These are phyloP conservation scores for Epicoccum nigrum DNA, from an alignment of 2,329 filamentous ascomycete species.

Conservation along the genomic window DNA sequence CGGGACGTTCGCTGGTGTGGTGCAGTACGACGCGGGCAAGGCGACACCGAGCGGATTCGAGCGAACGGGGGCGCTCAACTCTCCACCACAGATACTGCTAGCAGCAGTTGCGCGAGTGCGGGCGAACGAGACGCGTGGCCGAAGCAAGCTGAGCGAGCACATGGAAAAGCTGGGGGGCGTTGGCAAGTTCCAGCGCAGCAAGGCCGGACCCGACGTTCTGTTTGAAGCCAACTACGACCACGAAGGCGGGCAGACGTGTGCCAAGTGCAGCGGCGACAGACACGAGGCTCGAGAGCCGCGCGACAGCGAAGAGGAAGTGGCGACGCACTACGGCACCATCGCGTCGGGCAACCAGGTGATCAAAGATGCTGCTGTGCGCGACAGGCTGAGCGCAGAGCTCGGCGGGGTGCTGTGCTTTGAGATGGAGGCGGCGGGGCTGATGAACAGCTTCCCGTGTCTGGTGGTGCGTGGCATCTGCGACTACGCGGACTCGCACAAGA, in stretches of 20 bases:
- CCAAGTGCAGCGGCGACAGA: not conserved
- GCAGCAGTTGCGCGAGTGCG: not conserved
- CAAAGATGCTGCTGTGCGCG: not conserved
- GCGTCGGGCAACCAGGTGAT: not conserved
- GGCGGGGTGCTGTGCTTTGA: not conserved
- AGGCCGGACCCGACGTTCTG: not conserved
- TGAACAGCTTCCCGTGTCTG: not conserved
- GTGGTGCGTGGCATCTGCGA: not conserved
- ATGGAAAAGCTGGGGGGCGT: not conserved
- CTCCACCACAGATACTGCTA: not conserved
- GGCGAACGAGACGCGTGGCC: not conserved
- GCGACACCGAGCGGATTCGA: not conserved
- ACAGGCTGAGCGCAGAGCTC: not conserved
- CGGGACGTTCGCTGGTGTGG: conserved; percentile 12
- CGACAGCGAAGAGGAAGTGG: not conserved
- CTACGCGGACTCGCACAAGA: not conserved
- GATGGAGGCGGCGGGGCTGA: not conserved
- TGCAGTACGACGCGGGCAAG: conserved; percentile 26
- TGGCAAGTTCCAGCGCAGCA: not conserved
- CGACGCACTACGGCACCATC: not conserved
- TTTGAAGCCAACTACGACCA: not conserved
- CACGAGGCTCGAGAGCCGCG: not conserved
- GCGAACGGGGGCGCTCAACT: not conserved
- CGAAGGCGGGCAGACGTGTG: not conserved
- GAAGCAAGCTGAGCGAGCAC: not conserved